phyloP scores from a whole-genome alignment of 169 alveolate genomes.

The Plasmodium knowlesi region DNA sequence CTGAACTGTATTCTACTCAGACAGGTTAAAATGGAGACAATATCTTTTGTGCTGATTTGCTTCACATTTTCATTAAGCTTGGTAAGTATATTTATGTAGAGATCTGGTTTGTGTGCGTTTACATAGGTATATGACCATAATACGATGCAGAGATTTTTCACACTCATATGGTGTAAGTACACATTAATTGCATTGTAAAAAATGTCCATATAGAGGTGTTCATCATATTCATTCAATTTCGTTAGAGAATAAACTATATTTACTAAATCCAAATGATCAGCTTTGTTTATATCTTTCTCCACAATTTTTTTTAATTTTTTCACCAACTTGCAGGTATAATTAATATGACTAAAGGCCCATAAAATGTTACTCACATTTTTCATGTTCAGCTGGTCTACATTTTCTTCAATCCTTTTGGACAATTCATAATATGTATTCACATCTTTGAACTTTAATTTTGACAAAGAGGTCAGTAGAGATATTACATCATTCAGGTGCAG shows the following conservation, averaged over 20 bases:
- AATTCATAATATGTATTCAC: conserved; percentile 27
- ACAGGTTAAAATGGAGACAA: conserved; percentile 64
- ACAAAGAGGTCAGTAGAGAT: conserved; percentile 45
- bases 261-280: conserved; percentile 34
- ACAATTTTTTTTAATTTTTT: conserved; percentile 64
- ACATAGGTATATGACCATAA: conserved; percentile 69
- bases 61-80: conserved; percentile 67
- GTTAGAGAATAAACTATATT: conserved; percentile 45
- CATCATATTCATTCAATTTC: conserved; percentile 72
- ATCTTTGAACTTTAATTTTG: conserved; percentile 62
- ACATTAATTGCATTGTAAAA: conserved; percentile 58
- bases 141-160: conserved; percentile 58
- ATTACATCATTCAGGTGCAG: conserved; percentile 40
- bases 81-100: conserved; percentile 53
- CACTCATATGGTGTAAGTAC: conserved; percentile 69
- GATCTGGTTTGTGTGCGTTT: conserved; percentile 45
- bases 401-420: conserved; percentile 46
- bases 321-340: conserved; percentile 51
- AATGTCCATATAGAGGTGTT: conserved; percentile 38
- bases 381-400: conserved; percentile 36
- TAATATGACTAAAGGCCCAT: conserved; percentile 66
- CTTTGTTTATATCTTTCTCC: conserved; percentile 51
- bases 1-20: conserved; percentile 65
- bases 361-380: conserved; percentile 65
- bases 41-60: conserved; percentile 57